phyloP scores from a whole-genome alignment of 202 grass and related monocot genomes.

The Zoysia matrella region DNA sequence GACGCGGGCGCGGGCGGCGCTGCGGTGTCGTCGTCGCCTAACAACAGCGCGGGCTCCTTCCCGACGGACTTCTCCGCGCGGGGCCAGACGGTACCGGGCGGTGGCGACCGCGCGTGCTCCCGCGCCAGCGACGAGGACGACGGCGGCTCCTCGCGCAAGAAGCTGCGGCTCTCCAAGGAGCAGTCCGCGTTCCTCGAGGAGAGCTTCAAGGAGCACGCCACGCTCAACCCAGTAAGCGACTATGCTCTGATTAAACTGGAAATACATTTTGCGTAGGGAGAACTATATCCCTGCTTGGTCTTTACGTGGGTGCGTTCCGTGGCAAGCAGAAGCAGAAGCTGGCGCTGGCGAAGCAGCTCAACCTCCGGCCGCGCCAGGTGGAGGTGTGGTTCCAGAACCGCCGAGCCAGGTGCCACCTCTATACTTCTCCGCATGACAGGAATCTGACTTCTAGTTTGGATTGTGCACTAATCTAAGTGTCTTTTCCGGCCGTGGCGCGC shows the following conservation, averaged over 20 bases:
- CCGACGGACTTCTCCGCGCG: conserved; percentile 61
- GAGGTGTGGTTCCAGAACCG: conserved; percentile 99
- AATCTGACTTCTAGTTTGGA: no score
- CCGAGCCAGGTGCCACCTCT: conserved; percentile 61
- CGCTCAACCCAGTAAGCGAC: conserved; percentile 83
- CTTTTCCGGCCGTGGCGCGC: not conserved
- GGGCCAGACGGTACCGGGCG: conserved; percentile 13
- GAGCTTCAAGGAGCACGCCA: conserved; percentile 98
- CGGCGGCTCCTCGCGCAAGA: conserved; percentile 77
- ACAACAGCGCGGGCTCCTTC: conserved; percentile 77
- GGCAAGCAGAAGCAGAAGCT: conserved; percentile 82
- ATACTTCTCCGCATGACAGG: no score
- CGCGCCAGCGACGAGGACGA: conserved; percentile 90
- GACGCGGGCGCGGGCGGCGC: conserved; percentile 34
- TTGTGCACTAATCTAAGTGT: not conserved
- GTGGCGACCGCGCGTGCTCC: conserved; percentile 57
- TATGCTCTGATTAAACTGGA: not conserved
- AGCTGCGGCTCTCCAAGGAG: conserved; percentile 61
- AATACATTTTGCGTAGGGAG: no score
- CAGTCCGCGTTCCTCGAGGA: conserved; percentile 39
- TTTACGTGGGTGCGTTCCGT: not conserved
- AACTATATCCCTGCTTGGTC: not conserved
- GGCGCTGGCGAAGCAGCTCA: conserved; percentile 86
- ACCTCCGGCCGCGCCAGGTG: conserved; percentile 88
- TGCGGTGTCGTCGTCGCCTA: conserved; percentile 71